Base-by-base conservation (phyloP, 306 rosid species). In the Carpinus fangiana region DNA sequence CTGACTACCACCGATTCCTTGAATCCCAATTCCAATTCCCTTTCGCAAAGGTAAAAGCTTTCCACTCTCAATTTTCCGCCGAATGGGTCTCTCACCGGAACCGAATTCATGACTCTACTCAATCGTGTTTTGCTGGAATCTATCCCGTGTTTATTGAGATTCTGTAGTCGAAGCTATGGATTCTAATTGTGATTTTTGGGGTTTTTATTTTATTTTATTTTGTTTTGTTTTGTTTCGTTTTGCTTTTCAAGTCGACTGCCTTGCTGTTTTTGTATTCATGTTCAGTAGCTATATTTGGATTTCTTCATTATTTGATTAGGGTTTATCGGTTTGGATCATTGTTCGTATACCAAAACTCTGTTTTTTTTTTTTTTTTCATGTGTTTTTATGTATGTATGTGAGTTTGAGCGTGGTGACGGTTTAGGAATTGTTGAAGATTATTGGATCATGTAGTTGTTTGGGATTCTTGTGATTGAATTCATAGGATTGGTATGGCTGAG, bases 1-100 rank as follows among this genome's bases (percentile, higher is more conserved):
- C 77, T 41, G 79, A 70, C 79, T 73, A 50, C 55, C 56, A 14
- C 48, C 77, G 23, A 60, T 66, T 78, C 73, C 86, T 54, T 87
- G 45, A 21, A 51, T 75, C 81, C 67, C 70, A 23, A 72, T 84
- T 73, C 74, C 82, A 67, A 26, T 8, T 61, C 62, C 64, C 70
- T 13, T 45, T 14, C 34, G 43, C 26, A 65, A 46, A 66, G 72
- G 72, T 66, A 34, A 13, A 36, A 4, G 3, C 3, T 10, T 57
- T 13, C 65, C 34, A 11, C 65, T 57, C 14, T 13, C 65, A 66
- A 51, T 3, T 1, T 23, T 41, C 70, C 69, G 2, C 23, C 47
- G 45, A 14, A 7, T 8, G 46, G 21, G 28, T 55, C n/a, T 55
- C 72, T 79, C 60, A 53, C 28, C 20, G 12, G 61, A 82, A 52